Evolutionary conservation across 2,329 filamentous ascomycete species (phyloP).

Genomic region (Mycocentrospora acerina): DNA sequence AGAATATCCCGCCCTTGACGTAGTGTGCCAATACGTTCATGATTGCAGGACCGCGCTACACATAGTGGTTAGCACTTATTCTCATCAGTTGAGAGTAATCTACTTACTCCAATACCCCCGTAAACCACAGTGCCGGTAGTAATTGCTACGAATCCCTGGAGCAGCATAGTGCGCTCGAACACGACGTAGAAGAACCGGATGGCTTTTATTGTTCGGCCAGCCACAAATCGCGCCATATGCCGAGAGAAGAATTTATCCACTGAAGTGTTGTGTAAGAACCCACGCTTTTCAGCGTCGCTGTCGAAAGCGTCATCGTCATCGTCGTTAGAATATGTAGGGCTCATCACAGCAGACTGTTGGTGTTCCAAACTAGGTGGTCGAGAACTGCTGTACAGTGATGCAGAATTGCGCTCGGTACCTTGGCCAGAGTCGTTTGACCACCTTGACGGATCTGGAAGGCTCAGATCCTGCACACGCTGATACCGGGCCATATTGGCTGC

Average conservation of each 20-base stretch:
- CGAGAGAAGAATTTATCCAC: slow-evolving; percentile 56
- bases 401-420: slow-evolving; percentile 69
- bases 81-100: background rate
- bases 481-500: slow-evolving; percentile 42
- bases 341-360: slow-evolving; percentile 40
- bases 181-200: slow-evolving; percentile 64
- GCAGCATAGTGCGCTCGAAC: slow-evolving; percentile 74
- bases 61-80: slow-evolving; percentile 3
- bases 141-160: slow-evolving; percentile 74
- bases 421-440: slow-evolving; percentile 56
- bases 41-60: slow-evolving; percentile 65
- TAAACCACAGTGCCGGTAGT: slow-evolving; percentile 74
- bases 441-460: slow-evolving; percentile 27
- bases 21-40: slow-evolving; percentile 91
- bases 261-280: slow-evolving; percentile 50
- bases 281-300: slow-evolving; percentile 46
- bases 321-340: slow-evolving; percentile 42
- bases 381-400: slow-evolving; percentile 66
- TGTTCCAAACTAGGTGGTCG: slow-evolving; percentile 59
- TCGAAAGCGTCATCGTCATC: slow-evolving; percentile 49
- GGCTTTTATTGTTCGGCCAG: slow-evolving; percentile 58
- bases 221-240: slow-evolving; percentile 56
- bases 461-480: slow-evolving; percentile 39
- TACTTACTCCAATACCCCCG: slow-evolving; percentile 79
- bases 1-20: slow-evolving; percentile 92